phyloP scores from a whole-genome alignment of 352 stramenopile species.

The Phytophthora pini region DNA sequence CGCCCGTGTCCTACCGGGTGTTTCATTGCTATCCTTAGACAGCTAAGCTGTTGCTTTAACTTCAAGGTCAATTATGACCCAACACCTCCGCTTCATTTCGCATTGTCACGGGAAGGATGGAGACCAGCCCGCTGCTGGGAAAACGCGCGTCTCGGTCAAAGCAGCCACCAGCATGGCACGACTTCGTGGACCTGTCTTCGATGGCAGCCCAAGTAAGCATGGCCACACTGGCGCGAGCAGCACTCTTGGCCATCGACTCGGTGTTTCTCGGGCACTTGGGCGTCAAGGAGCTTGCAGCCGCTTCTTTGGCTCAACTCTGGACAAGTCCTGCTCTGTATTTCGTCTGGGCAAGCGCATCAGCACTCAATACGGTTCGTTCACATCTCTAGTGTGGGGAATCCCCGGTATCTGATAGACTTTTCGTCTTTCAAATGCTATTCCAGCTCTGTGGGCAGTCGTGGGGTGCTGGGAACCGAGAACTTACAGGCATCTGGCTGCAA shows the following conservation, averaged over 20 bases:
- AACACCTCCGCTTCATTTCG: slow-evolving; percentile 5
- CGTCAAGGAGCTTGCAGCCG: slow-evolving; percentile 67
- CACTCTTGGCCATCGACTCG: slow-evolving; percentile 74
- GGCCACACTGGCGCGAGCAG: slow-evolving; percentile 63
- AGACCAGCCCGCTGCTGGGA: slow-evolving; percentile 59
- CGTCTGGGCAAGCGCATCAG: slow-evolving; percentile 66
- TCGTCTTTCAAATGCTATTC: neutral
- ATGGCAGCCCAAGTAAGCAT: slow-evolving; percentile 77
- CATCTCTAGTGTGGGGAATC: neutral
- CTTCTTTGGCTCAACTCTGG: slow-evolving; percentile 77
- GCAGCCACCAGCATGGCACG: slow-evolving; percentile 47
- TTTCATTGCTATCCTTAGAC: slow-evolving; percentile 26
- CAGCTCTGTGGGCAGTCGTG: slow-evolving; percentile 79
- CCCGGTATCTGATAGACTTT: slow-evolving; percentile 1
- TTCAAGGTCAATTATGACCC: slow-evolving; percentile 13
- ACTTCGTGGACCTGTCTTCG: slow-evolving; percentile 62
- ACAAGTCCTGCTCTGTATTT: slow-evolving; percentile 69
- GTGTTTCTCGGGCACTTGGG: slow-evolving; percentile 85
- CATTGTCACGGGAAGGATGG: slow-evolving; percentile 25
- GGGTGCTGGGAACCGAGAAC: slow-evolving; percentile 67
- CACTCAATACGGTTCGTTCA: slow-evolving; percentile 62
- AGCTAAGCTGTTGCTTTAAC: slow-evolving; percentile 17
- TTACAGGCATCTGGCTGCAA: slow-evolving; percentile 81
- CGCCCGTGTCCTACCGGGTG: slow-evolving; percentile 1
- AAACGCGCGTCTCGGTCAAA: slow-evolving; percentile 23